Conservation (phyloP, 768 basidiomycete genomes). For the Hemileccinum rubropunctum region DNA sequence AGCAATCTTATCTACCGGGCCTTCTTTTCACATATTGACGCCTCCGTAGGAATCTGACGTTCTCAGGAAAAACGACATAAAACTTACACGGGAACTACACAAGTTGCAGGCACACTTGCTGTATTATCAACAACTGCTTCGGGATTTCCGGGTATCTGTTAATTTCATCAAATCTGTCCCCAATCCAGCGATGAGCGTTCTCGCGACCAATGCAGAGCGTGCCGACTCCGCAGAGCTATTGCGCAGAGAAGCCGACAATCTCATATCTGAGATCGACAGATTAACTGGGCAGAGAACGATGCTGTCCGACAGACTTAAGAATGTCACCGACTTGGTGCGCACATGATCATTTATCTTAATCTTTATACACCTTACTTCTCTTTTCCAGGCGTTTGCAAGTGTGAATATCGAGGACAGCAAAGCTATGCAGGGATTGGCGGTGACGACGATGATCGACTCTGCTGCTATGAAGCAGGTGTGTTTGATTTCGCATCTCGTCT, state of each 20-base stretch:
- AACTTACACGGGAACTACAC: slow-evolving; percentile 53
- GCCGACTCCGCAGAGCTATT: slow-evolving; percentile 35
- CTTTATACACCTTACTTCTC: background rate
- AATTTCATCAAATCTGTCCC: slow-evolving; percentile 45
- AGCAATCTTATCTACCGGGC: slow-evolving; percentile 3
- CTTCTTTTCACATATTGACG: background rate
- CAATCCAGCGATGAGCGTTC: slow-evolving; percentile 45
- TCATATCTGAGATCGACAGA: slow-evolving; percentile 49
- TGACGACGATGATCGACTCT: slow-evolving; percentile 41
- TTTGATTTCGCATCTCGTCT: background rate
- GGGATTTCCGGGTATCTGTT: slow-evolving; percentile 51
- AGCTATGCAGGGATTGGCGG: slow-evolving; percentile 49
- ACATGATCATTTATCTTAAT: background rate
- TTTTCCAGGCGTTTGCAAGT: slow-evolving; percentile 51
- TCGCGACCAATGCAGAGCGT: slow-evolving; percentile 9
- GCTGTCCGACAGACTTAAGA: slow-evolving; percentile 33
- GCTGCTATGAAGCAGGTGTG: slow-evolving; percentile 36
- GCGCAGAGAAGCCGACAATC: slow-evolving; percentile 45
- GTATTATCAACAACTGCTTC: slow-evolving; percentile 52
- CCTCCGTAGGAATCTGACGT: slow-evolving; percentile 44
- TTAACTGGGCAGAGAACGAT: slow-evolving; percentile 35
- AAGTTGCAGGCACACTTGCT: slow-evolving; percentile 57
- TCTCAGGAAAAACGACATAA: slow-evolving; percentile 38
- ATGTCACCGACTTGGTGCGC: slow-evolving; percentile 34
- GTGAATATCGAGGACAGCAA: slow-evolving; percentile 55